Conservation (phyloP, 768 basidiomycete species). For the Leucosporidium scottii region DNA sequence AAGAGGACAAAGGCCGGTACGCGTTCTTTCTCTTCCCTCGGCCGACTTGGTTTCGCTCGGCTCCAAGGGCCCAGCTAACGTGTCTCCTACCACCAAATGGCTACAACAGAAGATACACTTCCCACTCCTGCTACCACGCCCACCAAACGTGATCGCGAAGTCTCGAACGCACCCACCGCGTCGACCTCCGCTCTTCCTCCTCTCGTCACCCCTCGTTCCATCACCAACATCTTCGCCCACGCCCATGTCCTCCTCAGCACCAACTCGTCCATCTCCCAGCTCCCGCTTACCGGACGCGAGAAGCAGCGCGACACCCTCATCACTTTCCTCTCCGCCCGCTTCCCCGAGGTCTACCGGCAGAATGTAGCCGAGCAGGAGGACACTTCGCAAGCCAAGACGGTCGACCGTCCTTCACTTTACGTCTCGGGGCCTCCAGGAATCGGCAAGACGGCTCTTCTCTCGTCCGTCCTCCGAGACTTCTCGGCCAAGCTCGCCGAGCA, state of each 20-base stretch:
- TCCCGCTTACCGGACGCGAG: conserved; percentile 59
- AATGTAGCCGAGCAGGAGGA: conserved; percentile 21
- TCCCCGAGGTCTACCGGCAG: conserved; percentile 45
- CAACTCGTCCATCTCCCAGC: conserved; percentile 46
- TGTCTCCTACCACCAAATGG: too few species aligned
- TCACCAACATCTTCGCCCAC: conserved; percentile 29
- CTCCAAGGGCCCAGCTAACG: too few species aligned
- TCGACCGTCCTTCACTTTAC: conserved; percentile 50
- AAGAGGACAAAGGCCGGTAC: not conserved
- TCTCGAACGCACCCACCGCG: not conserved
- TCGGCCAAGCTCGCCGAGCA: conserved; percentile 39
- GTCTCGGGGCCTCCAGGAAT: conserved; percentile 90
- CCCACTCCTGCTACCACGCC: not conserved
- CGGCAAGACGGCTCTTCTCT: conserved; percentile 80
- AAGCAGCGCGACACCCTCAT: conserved; percentile 55
- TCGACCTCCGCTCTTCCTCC: not conserved
- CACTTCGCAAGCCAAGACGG: not conserved
- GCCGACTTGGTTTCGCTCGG: not conserved
- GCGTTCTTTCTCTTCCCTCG: not conserved
- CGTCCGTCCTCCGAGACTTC: conserved; percentile 50
- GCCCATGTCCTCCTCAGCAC: conserved; percentile 27
- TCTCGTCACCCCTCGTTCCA: not conserved
- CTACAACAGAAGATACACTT: not conserved
- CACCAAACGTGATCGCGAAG: not conserved
- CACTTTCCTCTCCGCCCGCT: conserved; percentile 53